Base-by-base conservation (phyloP, 108 stramenopile genomes). In the Discostella stelligeroides region DNA sequence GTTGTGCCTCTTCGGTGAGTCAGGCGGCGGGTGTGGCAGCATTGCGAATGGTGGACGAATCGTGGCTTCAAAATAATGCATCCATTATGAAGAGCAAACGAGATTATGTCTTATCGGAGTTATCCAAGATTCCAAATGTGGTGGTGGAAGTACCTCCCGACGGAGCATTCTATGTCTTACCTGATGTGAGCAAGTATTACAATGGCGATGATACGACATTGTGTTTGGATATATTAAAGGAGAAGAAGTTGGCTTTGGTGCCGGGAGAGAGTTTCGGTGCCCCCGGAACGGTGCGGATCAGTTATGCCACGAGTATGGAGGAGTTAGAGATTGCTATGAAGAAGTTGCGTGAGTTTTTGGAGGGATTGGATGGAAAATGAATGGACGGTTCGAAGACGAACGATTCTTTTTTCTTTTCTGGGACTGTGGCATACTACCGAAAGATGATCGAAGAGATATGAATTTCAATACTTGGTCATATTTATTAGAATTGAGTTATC, bases 81-180 rank as follows among this genome's bases (percentile, higher is more conserved):
- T 66, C 82, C 54, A 63, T 86, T 40, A 89, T 97, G 94, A 77
- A 76, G 42, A 55, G 47, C 27, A 90, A 97, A 70, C 89, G 97
- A 0, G 95, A 98, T 77, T 92, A 85, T 76, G 96, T 95, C 8
- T 57, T 97, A 50, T 63, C 54, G 20, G 67, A 78, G 37, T 79
- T 98, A 50, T 53, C 61, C 5, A 79, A 82, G 27, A 96, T 97
- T 63, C 83, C 85, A 0, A 64, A 78, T 1, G 88, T 98, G 21
- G 66, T 25, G 1, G 80, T 88, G 17, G 59, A 79, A 7, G 81
- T 90, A 13, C 86, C 95, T 30, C 93, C 92, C 1, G 76, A 87
- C 34, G 98, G 98, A 10, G 97, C 98, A 1, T 98, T 98, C 72
- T 98, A 98, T 57, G 94, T 97, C 41, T 69, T 98, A 8, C 96